Base-by-base conservation (phyloP, 2,329 filamentous ascomycete genomes). In the Colletotrichum cordylinicola region DNA sequence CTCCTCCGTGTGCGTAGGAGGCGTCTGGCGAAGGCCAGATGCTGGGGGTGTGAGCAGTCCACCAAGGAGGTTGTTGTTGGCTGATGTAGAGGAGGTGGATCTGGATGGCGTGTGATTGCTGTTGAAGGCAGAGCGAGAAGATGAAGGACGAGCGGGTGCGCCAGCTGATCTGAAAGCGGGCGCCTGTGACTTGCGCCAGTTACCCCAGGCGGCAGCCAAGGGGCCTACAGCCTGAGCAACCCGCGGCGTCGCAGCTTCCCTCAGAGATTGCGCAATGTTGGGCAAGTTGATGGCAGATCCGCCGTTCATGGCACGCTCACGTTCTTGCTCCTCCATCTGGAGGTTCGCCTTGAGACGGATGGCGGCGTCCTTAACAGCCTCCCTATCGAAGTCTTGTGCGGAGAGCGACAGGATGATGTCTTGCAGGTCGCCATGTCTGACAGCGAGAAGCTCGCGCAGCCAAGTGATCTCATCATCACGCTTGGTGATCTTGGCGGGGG, bases 291-390 rank as follows among this genome's bases (percentile, higher is more conserved):
- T 89, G 33, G 91, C 88, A 9, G 92, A 94, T 16, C 91, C 91
- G 64, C 93, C 93, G 70, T 94, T 93, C 85, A 95, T 91, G 1
- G 95, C 93, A 75, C 97, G 91, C 84, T 98, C 96, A 67, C 95
- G 95, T 85, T 98, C 96, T 83, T 98, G 95, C 82, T 98, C 95
- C 84, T 99, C 96, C 97, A 99, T 99, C 83, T 98, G 95, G 43
- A 99, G 89, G 81, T 98, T 98, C 16, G 97, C 95, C 83, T 95
- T 95, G 76, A 99, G 93, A 69, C 97, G 94, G 80, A 98, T 98
- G 43, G 95, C 95, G 8, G 96, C 96, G 82, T 98, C 96, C 80
- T 94, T 95, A 78, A 98, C 94, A 8, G 91, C 90, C 77, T 95
- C 92, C 73, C 92, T 91, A 83, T 98, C 93, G 82, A 95, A 97